Evolutionary conservation across 257 asterid species (phyloP).

Genomic region (Cruciata laevipes): DNA sequence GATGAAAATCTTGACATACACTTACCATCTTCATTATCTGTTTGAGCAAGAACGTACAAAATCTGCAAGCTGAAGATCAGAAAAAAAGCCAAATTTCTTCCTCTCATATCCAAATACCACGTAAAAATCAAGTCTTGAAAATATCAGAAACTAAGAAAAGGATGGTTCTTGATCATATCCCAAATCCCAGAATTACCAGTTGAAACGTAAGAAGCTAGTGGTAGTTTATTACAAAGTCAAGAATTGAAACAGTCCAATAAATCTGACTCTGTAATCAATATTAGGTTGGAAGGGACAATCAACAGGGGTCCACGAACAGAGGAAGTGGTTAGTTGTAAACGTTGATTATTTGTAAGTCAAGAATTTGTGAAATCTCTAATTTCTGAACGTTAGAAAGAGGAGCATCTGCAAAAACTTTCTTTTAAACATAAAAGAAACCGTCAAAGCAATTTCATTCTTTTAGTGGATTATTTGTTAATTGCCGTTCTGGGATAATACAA

Average conservation of each 20-base stretch:
- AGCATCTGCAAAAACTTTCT: too few relatives aligned
- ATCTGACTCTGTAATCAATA: neutral
- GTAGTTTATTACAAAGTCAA: slow-evolving; percentile 2
- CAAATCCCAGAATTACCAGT: neutral
- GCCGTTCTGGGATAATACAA: neutral
- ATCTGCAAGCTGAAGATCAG: slow-evolving; percentile 33
- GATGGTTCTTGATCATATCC: neutral
- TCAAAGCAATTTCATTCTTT: neutral
- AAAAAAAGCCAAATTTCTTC: slow-evolving; percentile 21
- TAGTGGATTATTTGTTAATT: neutral
- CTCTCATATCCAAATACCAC: slow-evolving; percentile 35
- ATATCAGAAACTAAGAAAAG: slow-evolving; percentile 6
- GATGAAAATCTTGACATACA: neutral
- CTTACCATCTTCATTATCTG: slow-evolving; percentile 55
- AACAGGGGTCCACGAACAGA: too few relatives aligned
- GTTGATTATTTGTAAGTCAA: too few relatives aligned
- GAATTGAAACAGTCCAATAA: slow-evolving; percentile 9
- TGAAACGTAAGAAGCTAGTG: neutral
- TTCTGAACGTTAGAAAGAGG: too few relatives aligned
- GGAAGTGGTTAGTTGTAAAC: too few relatives aligned
- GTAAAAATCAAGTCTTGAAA: slow-evolving; percentile 2
- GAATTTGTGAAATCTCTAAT: too few relatives aligned
- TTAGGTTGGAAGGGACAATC: neutral
- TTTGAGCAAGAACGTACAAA: slow-evolving; percentile 29
- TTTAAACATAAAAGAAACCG: neutral